phyloP scores from a whole-genome alignment of 306 rosid species.

The Dryas drummondii region DNA sequence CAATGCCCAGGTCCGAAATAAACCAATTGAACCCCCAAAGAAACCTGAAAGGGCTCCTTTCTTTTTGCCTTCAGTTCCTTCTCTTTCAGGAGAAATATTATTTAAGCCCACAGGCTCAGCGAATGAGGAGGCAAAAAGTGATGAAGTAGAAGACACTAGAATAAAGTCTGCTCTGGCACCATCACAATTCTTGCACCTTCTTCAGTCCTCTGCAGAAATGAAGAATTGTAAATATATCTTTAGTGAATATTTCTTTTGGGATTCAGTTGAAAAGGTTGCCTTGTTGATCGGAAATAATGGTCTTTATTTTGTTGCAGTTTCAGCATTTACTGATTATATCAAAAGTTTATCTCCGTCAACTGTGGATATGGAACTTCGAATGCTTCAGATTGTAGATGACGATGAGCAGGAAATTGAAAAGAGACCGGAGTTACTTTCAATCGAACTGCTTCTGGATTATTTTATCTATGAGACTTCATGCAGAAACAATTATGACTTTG shows the following conservation, averaged over 20 bases:
- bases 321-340: conserved; percentile 72
- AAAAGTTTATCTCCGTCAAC: conserved; percentile 77
- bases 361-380: conserved; percentile 87
- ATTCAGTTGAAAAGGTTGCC: conserved; percentile 3
- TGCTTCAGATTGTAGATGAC: conserved; percentile 73
- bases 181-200: conserved; percentile 60
- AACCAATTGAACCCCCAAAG: conserved; percentile 91
- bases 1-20: conserved; percentile 72
- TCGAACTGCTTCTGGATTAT: conserved; percentile 76
- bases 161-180: conserved; percentile 35
- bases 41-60: conserved; percentile 97
- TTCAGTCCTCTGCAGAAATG: conserved; percentile 55
- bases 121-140: conserved; percentile 38
- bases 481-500: conserved; percentile 84
- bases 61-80: conserved; percentile 85
- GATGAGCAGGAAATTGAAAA: conserved; percentile 60
- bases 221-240: conserved; percentile 52
- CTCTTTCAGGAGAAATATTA: conserved; percentile 81
- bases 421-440: conserved; percentile 58
- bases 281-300: not conserved
- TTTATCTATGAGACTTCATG: conserved; percentile 67
- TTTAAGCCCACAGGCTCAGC: conserved; percentile 60
- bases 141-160: conserved; percentile 31
- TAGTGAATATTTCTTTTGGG: not conserved
- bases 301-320: conserved; percentile 46